Evolutionary conservation across 371 early-diverging fungal species (phyloP), one percentile per base, ranked within the genome.

Genomic region (Saksenaea vasiformis): DNA sequence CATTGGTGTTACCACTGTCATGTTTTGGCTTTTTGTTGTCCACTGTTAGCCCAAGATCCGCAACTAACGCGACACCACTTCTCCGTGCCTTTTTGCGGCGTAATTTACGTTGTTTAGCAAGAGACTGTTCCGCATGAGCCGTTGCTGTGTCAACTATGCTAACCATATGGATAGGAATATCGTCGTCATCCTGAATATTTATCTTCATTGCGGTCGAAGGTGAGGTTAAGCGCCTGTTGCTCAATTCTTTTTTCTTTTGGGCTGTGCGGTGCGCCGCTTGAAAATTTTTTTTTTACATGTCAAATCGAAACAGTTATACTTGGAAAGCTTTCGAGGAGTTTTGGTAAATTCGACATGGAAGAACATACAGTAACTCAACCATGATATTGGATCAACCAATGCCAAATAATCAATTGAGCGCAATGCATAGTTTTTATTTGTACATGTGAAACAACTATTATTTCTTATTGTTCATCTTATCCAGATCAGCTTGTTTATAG

Each of bases 401-500:
- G n/a, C n/a, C n/a, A n/a, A n/a, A n/a, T n/a, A n/a, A n/a, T 31
- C 7, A 31, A 4, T 31, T 4, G 7, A 31, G 31, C 31, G 7
- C 31, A 31, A 31, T 31, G 31, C 31, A 31, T 31, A 31, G 31
- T 31, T 31, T 31, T 31, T 31, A 31, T 31, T 31, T 31, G 31
- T 31, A 31, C 31, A 31, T 31, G 31, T 31, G 31, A 31, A 31
- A 7, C 31, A 31, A 31, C 31, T 47, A 10, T 47, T 22, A 47
- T 47, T 47, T 47, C 51, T 47, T 55, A 14, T 27, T 55, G 56
- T 55, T 34, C 36, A 55, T 34, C 15, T 36, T 55, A 14, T 69
- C 61, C 34, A 91, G 51, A 54, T 93, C 95, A 35, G 80, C 80
- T 53, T 83, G 76, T 66, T 91, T 89, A 79, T 94, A 98, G 75